Percentiles rank a stretch among this genome's conserved stretches.
These are phyloP conservation scores for Fraxinus ornus DNA, from an alignment of 305 asterid species.

Conservation along the genomic window DNA sequence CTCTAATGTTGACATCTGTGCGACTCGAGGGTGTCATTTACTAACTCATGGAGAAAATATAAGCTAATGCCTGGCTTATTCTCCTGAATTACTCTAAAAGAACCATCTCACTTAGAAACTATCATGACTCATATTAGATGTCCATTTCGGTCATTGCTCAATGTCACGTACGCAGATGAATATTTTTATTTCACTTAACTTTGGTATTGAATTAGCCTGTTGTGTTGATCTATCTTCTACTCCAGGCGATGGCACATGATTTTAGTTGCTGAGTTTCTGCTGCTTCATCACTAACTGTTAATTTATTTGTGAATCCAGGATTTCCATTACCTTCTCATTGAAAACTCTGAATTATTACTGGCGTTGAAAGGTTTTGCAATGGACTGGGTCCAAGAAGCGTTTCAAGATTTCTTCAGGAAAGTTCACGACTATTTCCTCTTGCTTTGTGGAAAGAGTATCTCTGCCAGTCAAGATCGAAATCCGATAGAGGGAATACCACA, in stretches of 20 bases:
- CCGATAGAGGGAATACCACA: constrained; percentile 48
- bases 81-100: neutral
- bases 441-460: constrained; percentile 65
- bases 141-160: neutral
- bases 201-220: neutral
- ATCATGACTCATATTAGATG: neutral
- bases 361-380: constrained; percentile 63
- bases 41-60: neutral
- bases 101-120: neutral
- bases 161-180: neutral
- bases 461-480: constrained; percentile 47
- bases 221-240: constrained; percentile 14
- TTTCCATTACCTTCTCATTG: constrained; percentile 70
- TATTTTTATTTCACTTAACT: neutral
- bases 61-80: neutral
- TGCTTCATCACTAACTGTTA: constrained; percentile 18
- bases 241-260: neutral
- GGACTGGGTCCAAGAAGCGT: constrained; percentile 89
- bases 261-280: constrained; percentile 9
- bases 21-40: neutral
- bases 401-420: constrained; percentile 79
- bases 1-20: neutral
- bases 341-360: constrained; percentile 54
- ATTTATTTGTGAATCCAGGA: constrained; percentile 50
- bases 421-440: constrained; percentile 63